Evolutionary conservation across 2,329 filamentous ascomycete genomes (phyloP).

Genomic region (Diaporthe amygdali): DNA sequence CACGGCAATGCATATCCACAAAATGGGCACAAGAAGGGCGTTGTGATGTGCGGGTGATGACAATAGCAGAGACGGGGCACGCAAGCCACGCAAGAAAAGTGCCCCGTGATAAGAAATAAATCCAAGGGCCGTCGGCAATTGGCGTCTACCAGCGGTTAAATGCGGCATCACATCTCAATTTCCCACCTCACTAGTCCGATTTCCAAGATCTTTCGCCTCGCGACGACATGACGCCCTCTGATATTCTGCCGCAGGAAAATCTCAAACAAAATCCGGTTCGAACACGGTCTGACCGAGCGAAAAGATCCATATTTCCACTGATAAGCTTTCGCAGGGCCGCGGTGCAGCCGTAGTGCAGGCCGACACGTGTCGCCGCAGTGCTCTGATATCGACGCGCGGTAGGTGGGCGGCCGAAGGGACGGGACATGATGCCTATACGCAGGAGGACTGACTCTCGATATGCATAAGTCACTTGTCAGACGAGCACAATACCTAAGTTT

Average conservation of each 20-base stretch:
- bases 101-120: neutral
- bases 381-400: neutral
- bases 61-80: neutral
- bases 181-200: constrained; percentile 12
- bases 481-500: neutral
- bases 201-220: neutral
- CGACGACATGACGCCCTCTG: neutral
- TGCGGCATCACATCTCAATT: constrained; percentile 27
- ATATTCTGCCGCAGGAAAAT: neutral
- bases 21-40: neutral
- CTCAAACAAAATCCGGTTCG: neutral
- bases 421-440: neutral
- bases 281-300: neutral
- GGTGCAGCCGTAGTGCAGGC: neutral
- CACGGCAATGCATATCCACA: neutral
- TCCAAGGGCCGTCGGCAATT: neutral
- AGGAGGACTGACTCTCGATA: constrained; percentile 3
- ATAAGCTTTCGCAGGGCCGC: neutral
- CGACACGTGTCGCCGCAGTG: neutral
- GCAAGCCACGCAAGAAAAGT: neutral
- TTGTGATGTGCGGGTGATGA: neutral
- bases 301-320: neutral
- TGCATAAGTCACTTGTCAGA: constrained; percentile 4
- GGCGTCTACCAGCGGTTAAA: constrained; percentile 34
- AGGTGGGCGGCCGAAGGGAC: neutral